Base-by-base conservation (phyloP, 106 monocot species). In the Acanthochlamys bracteata region DNA sequence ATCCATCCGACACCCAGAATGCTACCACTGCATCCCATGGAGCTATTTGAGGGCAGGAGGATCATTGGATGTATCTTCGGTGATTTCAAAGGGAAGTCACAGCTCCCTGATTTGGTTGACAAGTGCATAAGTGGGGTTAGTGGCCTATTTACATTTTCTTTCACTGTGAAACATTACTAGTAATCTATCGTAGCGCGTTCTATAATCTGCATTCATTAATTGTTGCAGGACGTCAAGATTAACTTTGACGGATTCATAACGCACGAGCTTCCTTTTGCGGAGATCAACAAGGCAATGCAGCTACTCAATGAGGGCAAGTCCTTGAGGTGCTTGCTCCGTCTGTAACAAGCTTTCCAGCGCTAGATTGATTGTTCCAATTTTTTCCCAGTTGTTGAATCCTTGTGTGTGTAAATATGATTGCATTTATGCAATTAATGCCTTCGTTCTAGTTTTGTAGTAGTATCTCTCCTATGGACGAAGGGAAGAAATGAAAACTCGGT, bases 201-300 rank as follows among this genome's bases (percentile, higher is more conserved):
- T 17, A 17, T n/a, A n/a, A n/a, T 49, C 3, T 49, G 49, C 3
- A 17, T 9, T 49, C n/a, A n/a, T n/a, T n/a, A n/a, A 49, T 49
- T 49, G 17, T 22, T 69, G 69, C 75, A 93, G 93, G 84, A 77
- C 24, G 63, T 77, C 6, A 83, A 83, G 1, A 65, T 96, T 7
- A 90, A 96, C 22, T 55, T 96, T 27, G 85, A 85, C 57, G 87
- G 90, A 7, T 88, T 96, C 54, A 83, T 96, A 74, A 88, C 96
- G 0, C 96, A 96, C 57, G 78, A 88, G 81, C 66, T 96, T 19
- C 88, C 88, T 1, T 96, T 96, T 47, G 62, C 73, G 11, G 82
- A 91, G 67, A 96, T 96, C 22, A 96, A 91, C 70, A 59, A 64
- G 25, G 96, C 90, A 7, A 74, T 90, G 43, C 33, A 79, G 46